Evolutionary conservation across 2,329 filamentous ascomycete genomes (phyloP).

Genomic region (Scedosporium boydii): DNA sequence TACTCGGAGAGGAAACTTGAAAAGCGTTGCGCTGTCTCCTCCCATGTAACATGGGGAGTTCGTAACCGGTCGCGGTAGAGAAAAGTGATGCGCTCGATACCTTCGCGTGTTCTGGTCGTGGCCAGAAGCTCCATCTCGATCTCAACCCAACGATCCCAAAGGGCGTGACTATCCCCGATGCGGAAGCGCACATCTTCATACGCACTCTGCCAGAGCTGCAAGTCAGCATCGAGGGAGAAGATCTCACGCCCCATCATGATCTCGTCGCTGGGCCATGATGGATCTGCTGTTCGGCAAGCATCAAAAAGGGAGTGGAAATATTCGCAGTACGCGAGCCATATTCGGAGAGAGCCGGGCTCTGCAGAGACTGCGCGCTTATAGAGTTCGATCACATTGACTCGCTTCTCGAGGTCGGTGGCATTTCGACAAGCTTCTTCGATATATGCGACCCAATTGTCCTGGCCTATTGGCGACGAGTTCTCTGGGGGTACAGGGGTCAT

Average conservation of each 20-base stretch:
- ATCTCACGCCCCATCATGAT: constrained; percentile 58
- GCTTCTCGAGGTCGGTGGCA: constrained; percentile 54
- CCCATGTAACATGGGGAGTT: constrained; percentile 66
- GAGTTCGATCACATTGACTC: constrained; percentile 60
- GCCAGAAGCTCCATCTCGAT: constrained; percentile 60
- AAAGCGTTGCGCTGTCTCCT: constrained; percentile 64
- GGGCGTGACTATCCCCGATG: constrained; percentile 63
- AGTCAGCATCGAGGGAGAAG: constrained; percentile 58
- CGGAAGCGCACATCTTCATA: constrained; percentile 65
- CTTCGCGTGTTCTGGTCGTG: constrained; percentile 41
- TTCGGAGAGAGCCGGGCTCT: constrained; percentile 62
- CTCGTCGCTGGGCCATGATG: constrained; percentile 54
- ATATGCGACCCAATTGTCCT: constrained; percentile 69
- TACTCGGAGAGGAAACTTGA: constrained; percentile 67
- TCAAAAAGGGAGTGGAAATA: constrained; percentile 64
- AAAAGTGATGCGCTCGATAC: constrained; percentile 55
- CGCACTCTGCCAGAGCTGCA: constrained; percentile 62
- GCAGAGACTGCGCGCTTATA: constrained; percentile 61
- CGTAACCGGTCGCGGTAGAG: constrained; percentile 62
- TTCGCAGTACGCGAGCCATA: constrained; percentile 72
- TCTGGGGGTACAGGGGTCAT: neutral
- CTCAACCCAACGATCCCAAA: constrained; percentile 73
- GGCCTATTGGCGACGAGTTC: constrained; percentile 49
- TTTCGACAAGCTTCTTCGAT: constrained; percentile 60
- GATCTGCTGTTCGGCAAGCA: constrained; percentile 7